Evolutionary conservation across 306 rosid genomes (phyloP).

Genomic region (Fagus sylvatica): DNA sequence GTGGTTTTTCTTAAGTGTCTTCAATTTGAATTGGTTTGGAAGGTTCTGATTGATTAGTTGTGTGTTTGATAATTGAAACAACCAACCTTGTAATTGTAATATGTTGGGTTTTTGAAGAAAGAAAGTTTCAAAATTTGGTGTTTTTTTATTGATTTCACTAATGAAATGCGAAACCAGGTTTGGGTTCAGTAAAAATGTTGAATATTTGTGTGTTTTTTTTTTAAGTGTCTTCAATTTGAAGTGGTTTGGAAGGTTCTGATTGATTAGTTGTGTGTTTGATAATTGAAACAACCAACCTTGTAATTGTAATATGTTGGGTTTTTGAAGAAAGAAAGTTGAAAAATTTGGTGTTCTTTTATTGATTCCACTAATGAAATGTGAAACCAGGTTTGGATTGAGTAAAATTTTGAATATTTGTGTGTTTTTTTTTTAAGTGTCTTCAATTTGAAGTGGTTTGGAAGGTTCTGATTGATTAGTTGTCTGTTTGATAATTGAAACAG

Average conservation of each 20-base stretch:
- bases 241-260: neutral
- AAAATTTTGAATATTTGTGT: too few relatives aligned
- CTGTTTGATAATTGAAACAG: neutral
- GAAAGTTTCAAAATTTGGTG: too few relatives aligned
- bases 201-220: neutral
- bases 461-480: neutral
- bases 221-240: neutral
- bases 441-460: neutral
- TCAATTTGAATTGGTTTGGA: neutral
- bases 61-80: neutral
- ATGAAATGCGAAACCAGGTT: too few relatives aligned
- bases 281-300: neutral
- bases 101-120: neutral
- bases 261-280: neutral
- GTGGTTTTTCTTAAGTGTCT: neutral
- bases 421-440: neutral
- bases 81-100: neutral
- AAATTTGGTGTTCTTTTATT: too few relatives aligned
- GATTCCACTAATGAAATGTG: too few relatives aligned
- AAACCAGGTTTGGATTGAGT: too few relatives aligned
- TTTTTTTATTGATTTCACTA: too few relatives aligned
- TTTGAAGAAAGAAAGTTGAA: too few relatives aligned
- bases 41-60: neutral
- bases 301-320: neutral
- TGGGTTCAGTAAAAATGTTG: too few relatives aligned